Evolutionary conservation across 1,284 basidiomycete genomes (phyloP).

Genomic region (Trametes polyzona): DNA sequence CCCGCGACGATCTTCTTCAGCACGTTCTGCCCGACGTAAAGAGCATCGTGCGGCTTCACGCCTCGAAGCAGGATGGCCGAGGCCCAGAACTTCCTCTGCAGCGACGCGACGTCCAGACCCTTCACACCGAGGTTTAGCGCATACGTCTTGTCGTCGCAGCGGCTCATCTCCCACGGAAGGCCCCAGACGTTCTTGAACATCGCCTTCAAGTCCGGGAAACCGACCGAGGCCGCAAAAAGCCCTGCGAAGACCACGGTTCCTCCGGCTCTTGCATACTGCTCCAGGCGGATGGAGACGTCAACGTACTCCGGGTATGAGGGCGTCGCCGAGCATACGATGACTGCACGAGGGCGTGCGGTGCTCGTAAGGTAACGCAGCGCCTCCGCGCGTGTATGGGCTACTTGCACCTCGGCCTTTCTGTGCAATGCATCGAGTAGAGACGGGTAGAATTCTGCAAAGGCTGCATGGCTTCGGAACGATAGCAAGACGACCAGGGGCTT

Average conservation of each 20-base stretch:
- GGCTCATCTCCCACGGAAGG: conserved; percentile 16
- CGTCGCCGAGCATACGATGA: conserved; percentile 2
- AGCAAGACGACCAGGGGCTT: conserved; percentile 12
- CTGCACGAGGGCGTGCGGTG: background rate
- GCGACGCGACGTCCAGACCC: background rate
- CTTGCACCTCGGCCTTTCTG: background rate
- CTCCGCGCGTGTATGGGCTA: background rate
- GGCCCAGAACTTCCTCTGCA: conserved; percentile 8
- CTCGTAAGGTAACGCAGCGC: background rate
- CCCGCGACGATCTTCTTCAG: background rate
- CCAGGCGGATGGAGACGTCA: conserved; percentile 13
- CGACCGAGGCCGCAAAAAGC: conserved; percentile 9
- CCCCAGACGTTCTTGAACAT: conserved; percentile 13
- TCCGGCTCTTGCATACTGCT: conserved; percentile 11
- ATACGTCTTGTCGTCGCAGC: background rate
- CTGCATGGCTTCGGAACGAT: background rate
- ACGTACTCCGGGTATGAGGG: conserved; percentile 1
- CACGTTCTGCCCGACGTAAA: conserved; percentile 8
- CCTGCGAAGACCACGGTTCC: conserved; percentile 22
- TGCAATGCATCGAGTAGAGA: background rate
- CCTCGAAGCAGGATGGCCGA: background rate
- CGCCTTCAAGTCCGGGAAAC: background rate
- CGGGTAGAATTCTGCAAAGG: background rate
- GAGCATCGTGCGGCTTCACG: background rate
- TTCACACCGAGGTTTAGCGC: conserved; percentile 22